phyloP scores from a whole-genome alignment of 495 filamentous ascomycete species.

The Penicillium crystallinum region DNA sequence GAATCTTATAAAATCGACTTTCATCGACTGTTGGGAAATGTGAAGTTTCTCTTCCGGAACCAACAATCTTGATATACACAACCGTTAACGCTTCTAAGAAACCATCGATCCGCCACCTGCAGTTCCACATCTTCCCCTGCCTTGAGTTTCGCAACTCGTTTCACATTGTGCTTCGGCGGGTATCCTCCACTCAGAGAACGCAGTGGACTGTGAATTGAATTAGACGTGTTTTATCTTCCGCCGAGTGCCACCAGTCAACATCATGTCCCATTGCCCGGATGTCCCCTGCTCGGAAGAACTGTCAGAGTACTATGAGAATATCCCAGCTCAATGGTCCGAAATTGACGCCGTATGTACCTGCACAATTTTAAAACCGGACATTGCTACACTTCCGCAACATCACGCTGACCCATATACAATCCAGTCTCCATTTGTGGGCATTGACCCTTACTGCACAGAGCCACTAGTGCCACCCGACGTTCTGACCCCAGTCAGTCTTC shows the following conservation, averaged over 20 bases:
- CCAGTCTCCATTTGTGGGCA: slow-evolving; percentile 27
- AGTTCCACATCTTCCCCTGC: neutral
- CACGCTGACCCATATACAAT: slow-evolving; percentile 3
- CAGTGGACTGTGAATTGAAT: neutral
- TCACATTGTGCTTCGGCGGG: slow-evolving; percentile 3
- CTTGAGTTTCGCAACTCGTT: slow-evolving; percentile 1
- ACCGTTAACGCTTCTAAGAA: neutral
- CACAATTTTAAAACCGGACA: neutral
- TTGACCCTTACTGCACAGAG: slow-evolving; percentile 31
- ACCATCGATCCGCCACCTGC: neutral
- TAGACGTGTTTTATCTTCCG: slow-evolving; percentile 26
- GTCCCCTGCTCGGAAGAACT: slow-evolving; percentile 24
- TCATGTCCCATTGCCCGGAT: slow-evolving; percentile 25
- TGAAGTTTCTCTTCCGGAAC: neutral
- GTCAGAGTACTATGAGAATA: slow-evolving; percentile 26
- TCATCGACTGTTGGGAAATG: slow-evolving; percentile 1
- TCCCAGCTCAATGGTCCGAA: slow-evolving; percentile 29
- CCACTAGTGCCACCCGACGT: slow-evolving; percentile 26
- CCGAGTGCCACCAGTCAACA: slow-evolving; percentile 12
- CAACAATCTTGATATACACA: neutral
- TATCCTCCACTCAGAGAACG: slow-evolving; percentile 1
- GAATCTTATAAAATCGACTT: slow-evolving; percentile 7
- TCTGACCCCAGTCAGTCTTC: slow-evolving; percentile 39
- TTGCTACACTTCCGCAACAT: neutral
- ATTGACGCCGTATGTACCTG: slow-evolving; percentile 30